phyloP scores from a whole-genome alignment of 495 filamentous ascomycete genomes.

The Podospora conica region DNA sequence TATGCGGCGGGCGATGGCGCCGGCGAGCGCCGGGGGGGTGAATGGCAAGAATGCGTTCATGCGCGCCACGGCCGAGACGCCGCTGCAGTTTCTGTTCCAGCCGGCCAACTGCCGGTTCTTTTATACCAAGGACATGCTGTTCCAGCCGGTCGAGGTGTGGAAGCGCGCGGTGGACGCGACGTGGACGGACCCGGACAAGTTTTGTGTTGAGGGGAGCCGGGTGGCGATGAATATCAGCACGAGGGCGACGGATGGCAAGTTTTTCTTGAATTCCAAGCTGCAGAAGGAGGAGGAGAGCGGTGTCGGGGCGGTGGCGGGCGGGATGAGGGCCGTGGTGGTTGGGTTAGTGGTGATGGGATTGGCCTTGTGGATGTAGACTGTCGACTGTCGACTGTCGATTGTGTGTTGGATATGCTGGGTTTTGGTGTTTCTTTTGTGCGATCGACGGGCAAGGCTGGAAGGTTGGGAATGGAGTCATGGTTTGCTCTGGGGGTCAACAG shows the following conservation, averaged over 20 bases:
- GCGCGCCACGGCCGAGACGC: constrained; percentile 25
- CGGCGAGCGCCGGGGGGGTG: constrained; percentile 18
- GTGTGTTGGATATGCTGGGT: neutral
- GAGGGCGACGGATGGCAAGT: constrained; percentile 8
- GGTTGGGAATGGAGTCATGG: neutral
- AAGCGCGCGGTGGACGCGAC: constrained; percentile 52
- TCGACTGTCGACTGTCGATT: too few species aligned
- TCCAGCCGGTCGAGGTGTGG: constrained; percentile 40
- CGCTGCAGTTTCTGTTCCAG: constrained; percentile 49
- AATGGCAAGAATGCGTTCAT: constrained; percentile 36
- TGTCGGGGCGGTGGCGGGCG: neutral
- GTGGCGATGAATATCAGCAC: constrained; percentile 8
- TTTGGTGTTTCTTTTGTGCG: neutral
- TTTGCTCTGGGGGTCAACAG: neutral
- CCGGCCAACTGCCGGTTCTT: constrained; percentile 50
- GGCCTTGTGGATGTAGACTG: neutral
- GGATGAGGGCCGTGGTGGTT: neutral
- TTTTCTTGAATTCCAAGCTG: constrained; percentile 11
- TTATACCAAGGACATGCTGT: constrained; percentile 43
- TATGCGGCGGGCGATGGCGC: constrained; percentile 12
- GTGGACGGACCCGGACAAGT: constrained; percentile 51
- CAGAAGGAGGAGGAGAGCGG: neutral
- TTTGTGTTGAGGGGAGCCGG: constrained; percentile 17
- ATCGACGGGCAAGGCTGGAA: neutral
- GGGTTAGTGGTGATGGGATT: neutral